Base-by-base conservation (phyloP, 2,329 filamentous ascomycete species). In the Aaosphaeria pasadenensis region DNA sequence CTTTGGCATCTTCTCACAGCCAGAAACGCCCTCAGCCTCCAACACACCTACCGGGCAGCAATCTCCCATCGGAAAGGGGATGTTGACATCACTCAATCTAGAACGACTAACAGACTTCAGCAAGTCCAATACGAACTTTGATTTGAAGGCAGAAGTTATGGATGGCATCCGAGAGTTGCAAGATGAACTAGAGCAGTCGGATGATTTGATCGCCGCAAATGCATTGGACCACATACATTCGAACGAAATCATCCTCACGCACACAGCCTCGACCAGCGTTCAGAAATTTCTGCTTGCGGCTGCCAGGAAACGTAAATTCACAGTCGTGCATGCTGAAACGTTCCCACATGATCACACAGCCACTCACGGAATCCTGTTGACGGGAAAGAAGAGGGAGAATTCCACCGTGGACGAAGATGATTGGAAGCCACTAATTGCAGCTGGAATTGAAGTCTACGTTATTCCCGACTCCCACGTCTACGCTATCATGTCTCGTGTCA, bases 141-240 rank as follows among this genome's bases (percentile, higher is more conserved):
- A 95, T 53, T 77, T 97, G 49, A 88, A 91, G 51, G 89, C 89
- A 11, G 94, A 97, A 71, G 87, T 97, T 29, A 86, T 96, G 56
- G 89, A 94, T 60, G 94, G 91, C 39, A 96, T 99, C 61, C 86
- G 90, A 61, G 94, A 99, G 69, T 91, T 99, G 51, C 88, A 95
- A 70, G 94, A 99, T 64, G 94, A 99, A 73, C 85, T 99, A 48
- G 87, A 88, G 56, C 88, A 92, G 65, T 91, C 91, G 6, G 94
- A 96, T 66, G 90, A 95, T 63, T 91, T 96, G 71, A 95, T 99
- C 59, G 89, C 92, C 2, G 84, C 85, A 24, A 88, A 91, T 55
- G 89, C 91, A 2, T 87, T 95, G 54, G 89, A 95, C 42, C 89
- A 96, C 70, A 95, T 99, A 55, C 89, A 95, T 66, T 88, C 89